Evolutionary conservation across 208 protist genomes (phyloP), one percentile per base, ranked within the genome.

Genomic region (Trypanosoma rangeli): DNA sequence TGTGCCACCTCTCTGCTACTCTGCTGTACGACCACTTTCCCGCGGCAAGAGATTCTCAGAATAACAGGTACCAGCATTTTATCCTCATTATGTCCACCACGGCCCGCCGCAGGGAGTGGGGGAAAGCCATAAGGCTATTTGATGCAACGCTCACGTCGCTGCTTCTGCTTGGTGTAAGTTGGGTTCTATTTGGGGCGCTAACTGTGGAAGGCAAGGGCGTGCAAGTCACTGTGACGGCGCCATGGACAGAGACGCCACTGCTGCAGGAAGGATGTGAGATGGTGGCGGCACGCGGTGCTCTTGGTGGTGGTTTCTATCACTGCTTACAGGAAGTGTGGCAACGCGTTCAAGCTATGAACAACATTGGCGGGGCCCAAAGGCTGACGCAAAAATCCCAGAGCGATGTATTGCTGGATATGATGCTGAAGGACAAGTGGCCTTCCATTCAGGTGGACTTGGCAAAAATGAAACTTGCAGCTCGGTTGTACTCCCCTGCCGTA

Each of bases 251-350:
- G 35, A 92, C 84, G 2, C 59, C 83, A 4, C 59, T 89, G 5
- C 54, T 88, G 29, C 84, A 89, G 46, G 87, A 92, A 57, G 83
- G 79, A 12, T 92, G 87, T 68, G 87, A 92, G 56, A 80, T 77
- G 78, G 76, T 65, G 73, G 62, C 70, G 37, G 44, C 58, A 50
- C 22, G 39, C 68, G 29, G 29, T 15, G 61, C 3, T 65, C 28
- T 22, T 15, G 2, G 61, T 18, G 28, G 20, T 13, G 63, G 56
- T 39, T 89, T 92, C 67, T 89, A 76, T 61, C 13, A 35, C 33
- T 92, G 86, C n/a, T 54, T 89, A 0, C 33, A 83, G 4, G 74
- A 78, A 15, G 64, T 85, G 0, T 85, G 80, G 81, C 20, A 46
- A 18, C 48, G 33, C n/a, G n/a, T 54, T 10, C 15, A 13, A 20